A percentile compares a stretch with the other conserved stretches of the same genome.
phyloP scores from a whole-genome alignment of 176 grass and related monocot genomes.

The Triticum turgidum region DNA sequence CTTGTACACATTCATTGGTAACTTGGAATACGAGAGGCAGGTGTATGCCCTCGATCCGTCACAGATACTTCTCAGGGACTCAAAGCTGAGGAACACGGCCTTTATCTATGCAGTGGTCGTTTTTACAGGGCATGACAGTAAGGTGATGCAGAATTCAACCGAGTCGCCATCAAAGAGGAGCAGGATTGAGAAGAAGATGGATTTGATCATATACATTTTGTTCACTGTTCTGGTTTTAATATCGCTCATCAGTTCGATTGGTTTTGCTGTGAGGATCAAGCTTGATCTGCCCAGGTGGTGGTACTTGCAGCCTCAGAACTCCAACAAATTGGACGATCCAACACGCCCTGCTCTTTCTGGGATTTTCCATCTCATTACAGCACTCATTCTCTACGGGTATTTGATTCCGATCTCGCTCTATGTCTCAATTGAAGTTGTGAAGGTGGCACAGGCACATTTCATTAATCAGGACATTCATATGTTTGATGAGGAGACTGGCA shows the following conservation, averaged over 20 bases:
- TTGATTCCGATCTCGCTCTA: conserved; percentile 95
- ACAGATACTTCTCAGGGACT: conserved; percentile 95
- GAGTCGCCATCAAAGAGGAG: conserved; percentile 93
- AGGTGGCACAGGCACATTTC: conserved; percentile 90
- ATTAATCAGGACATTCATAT: conserved; percentile 94
- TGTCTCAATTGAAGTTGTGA: conserved; percentile 95
- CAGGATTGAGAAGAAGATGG: conserved; percentile 95
- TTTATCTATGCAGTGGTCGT: conserved; percentile 92
- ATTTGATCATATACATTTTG: conserved; percentile 86
- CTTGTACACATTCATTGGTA: conserved; percentile 86
- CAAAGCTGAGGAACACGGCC: conserved; percentile 89
- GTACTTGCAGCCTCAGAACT: conserved; percentile 74
- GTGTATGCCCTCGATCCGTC: conserved; percentile 73
- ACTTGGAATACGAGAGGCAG: conserved; percentile 91
- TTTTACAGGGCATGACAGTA: conserved; percentile 93
- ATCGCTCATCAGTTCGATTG: conserved; percentile 89
- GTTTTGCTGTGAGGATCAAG: conserved; percentile 86
- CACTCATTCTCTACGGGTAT: conserved; percentile 97
- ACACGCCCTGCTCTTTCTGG: conserved; percentile 66
- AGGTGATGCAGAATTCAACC: conserved; percentile 98
- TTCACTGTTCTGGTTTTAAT: conserved; percentile 91
- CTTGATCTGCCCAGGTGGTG: conserved; percentile 71
- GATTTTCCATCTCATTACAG: conserved; percentile 94
- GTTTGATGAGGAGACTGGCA: conserved; percentile 93
- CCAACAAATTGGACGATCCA: conserved; percentile 63